Percentiles rank a stretch among this genome's conserved stretches.
Evolutionary conservation across 257 asterid species (phyloP).

Genomic region (Lavandula angustifolia): DNA sequence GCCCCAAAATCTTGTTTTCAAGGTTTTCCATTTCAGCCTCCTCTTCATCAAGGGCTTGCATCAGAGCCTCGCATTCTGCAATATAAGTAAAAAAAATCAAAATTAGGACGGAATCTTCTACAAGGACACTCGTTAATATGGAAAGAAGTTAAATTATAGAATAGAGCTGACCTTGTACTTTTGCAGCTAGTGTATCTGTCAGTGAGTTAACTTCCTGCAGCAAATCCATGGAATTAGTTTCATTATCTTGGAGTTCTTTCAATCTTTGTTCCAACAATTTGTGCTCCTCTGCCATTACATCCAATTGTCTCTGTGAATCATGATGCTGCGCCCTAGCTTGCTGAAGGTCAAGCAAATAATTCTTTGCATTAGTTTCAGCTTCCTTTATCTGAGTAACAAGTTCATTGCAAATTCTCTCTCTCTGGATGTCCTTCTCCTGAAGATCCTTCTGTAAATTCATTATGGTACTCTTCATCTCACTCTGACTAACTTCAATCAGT

Average conservation of each 20-base stretch:
- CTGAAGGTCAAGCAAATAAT: constrained; percentile 66
- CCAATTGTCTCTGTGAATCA: constrained; percentile 56
- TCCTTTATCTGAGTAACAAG: constrained; percentile 88
- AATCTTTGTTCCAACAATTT: constrained; percentile 51
- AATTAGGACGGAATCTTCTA: constrained; percentile 22
- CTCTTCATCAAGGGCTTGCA: constrained; percentile 96
- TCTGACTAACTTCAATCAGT: constrained; percentile 58
- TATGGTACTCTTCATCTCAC: constrained; percentile 72
- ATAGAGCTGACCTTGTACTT: constrained; percentile 76
- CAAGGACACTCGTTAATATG: constrained; percentile 22
- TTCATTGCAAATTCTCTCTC: constrained; percentile 72
- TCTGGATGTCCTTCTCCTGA: constrained; percentile 85
- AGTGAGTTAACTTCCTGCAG: constrained; percentile 62
- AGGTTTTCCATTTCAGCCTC: constrained; percentile 88
- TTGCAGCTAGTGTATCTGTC: constrained; percentile 65
- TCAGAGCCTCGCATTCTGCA: constrained; percentile 82
- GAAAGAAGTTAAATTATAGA: constrained; percentile 25
- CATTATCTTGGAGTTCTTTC: constrained; percentile 62
- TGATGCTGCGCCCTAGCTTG: constrained; percentile 48
- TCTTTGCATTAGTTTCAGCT: constrained; percentile 74
- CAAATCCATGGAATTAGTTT: constrained; percentile 46
- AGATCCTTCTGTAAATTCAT: constrained; percentile 86
- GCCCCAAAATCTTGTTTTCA: constrained; percentile 51
- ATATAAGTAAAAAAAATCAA: constrained; percentile 26
- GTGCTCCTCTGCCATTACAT: constrained; percentile 58